A percentile compares a stretch with the other conserved stretches of the same genome.
phyloP scores from a whole-genome alignment of 495 filamentous ascomycete species.

The Penicillium simplicissimum region DNA sequence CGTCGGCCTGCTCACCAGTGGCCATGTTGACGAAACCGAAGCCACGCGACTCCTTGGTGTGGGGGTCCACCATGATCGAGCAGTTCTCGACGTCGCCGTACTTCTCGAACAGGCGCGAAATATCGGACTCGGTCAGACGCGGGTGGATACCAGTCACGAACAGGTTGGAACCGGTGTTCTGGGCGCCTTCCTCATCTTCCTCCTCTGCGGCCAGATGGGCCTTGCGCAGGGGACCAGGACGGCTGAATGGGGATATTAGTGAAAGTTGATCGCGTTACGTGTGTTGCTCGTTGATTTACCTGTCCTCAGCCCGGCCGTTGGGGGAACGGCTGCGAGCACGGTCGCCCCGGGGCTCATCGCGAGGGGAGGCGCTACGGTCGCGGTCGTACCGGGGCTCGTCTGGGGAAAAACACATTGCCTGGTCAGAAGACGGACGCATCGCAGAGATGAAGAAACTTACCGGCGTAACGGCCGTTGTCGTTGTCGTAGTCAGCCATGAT shows the following conservation, averaged over 20 bases:
- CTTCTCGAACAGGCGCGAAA: constrained; percentile 95
- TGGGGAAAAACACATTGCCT: constrained; percentile 27
- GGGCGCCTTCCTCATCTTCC: constrained; percentile 76
- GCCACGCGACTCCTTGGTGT: constrained; percentile 96
- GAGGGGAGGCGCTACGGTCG: constrained; percentile 91
- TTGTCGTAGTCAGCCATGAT: constrained; percentile 75
- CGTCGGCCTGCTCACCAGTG: constrained; percentile 88
- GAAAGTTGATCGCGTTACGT: not conserved
- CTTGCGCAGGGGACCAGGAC: constrained; percentile 34
- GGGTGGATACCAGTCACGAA: constrained; percentile 99
- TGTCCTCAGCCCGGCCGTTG: constrained; percentile 62
- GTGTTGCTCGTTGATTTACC: constrained; percentile 57
- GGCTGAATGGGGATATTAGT: constrained; percentile 11
- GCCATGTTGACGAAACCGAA: constrained; percentile 99
- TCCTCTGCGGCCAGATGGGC: constrained; percentile 49
- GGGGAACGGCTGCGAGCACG: constrained; percentile 79
- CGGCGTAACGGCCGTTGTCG: constrained; percentile 82
- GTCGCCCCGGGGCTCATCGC: constrained; percentile 68
- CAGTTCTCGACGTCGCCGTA: constrained; percentile 98
- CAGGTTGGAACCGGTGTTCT: constrained; percentile 95
- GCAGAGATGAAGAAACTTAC: constrained; percentile 51
- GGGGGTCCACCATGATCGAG: constrained; percentile 98
- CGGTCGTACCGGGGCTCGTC: constrained; percentile 84
- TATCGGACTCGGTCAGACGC: constrained; percentile 84
- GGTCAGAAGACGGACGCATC: constrained; percentile 12